A percentile compares a stretch with the other conserved stretches of the same genome.
Evolutionary conservation across 306 rosid genomes (phyloP).

Genomic region (Oxytropis ochrocephala): DNA sequence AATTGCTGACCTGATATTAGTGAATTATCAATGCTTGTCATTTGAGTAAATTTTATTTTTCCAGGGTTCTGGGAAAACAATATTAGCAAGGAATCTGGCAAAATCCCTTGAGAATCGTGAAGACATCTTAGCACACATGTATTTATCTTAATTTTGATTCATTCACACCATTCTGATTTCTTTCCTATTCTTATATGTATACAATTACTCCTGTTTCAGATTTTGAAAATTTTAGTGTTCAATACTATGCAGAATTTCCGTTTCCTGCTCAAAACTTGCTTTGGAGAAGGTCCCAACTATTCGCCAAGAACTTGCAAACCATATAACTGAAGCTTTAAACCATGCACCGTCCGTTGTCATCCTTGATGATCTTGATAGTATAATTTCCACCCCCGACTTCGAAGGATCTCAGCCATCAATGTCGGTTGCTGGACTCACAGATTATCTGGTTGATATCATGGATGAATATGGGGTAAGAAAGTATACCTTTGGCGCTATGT

Average conservation of each 20-base stretch:
- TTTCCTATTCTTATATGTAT: not conserved
- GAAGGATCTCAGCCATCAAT: conserved; percentile 71
- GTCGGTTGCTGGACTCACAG: conserved; percentile 55
- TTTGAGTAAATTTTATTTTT: not conserved
- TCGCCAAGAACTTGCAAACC: conserved; percentile 59
- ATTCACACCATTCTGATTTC: conserved; percentile 1
- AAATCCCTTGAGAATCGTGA: conserved; percentile 53
- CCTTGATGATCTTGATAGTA: conserved; percentile 83
- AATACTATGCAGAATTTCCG: conserved; percentile 62
- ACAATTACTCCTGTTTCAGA: conserved; percentile 8
- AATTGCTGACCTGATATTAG: not conserved
- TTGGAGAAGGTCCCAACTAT: conserved; percentile 61
- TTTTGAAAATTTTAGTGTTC: conserved; percentile 15
- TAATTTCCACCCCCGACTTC: conserved; percentile 57
- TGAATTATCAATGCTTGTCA: conserved; percentile 12
- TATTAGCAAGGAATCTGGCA: conserved; percentile 70
- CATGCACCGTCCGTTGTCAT: conserved; percentile 90
- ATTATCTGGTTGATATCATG: conserved; percentile 64
- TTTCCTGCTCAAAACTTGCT: conserved; percentile 74
- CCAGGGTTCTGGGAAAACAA: conserved; percentile 95
- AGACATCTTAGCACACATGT: conserved; percentile 73
- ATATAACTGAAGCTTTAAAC: conserved; percentile 70
- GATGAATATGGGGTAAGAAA: conserved; percentile 83
- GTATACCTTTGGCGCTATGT: not conserved
- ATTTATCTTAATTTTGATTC: conserved; percentile 29